A percentile compares a stretch with the other conserved stretches of the same genome.
These are phyloP conservation scores for Porphyrellus sp. DNA, from an alignment of 1,284 basidiomycete species.

Conservation along the genomic window DNA sequence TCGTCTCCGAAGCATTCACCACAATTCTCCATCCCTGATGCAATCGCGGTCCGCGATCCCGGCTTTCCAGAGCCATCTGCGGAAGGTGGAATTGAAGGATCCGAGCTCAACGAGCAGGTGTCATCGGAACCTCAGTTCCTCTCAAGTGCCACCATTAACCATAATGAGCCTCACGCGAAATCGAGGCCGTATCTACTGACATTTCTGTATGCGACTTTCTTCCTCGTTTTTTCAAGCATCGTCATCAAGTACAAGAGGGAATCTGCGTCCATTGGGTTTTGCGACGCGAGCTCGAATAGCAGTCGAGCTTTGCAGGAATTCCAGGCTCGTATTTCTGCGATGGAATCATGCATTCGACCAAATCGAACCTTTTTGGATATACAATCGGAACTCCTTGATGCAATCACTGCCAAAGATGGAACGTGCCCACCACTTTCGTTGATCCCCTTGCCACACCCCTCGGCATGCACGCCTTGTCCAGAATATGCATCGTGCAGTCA, in stretches of 20 bases:
- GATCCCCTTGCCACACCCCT: conserved; percentile 58
- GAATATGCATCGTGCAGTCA: conserved; percentile 74
- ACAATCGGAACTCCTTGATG: conserved; percentile 28
- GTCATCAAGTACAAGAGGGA: conserved; percentile 58
- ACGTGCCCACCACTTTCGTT: conserved; percentile 54
- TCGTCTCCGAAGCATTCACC: conserved; percentile 9
- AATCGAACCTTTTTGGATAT: conserved; percentile 46
- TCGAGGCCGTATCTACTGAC: conserved; percentile 34
- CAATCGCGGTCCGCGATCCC: conserved; percentile 14
- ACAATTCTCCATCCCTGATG: conserved; percentile 7
- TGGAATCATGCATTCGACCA: conserved; percentile 59
- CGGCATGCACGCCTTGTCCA: conserved; percentile 83
- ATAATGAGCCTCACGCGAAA: conserved; percentile 12
- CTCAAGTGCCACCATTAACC: conserved; percentile 33
- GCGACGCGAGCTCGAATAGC: conserved; percentile 63
- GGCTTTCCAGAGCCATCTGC: conserved; percentile 20
- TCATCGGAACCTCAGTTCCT: conserved; percentile 39
- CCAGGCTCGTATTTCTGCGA: conserved; percentile 43
- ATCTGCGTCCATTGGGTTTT: conserved; percentile 78
- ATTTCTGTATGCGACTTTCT: conserved; percentile 39
- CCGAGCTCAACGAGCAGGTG: conserved; percentile 17
- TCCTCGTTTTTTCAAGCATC: conserved; percentile 41
- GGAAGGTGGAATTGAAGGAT: conserved; percentile 13
- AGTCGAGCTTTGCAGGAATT: conserved; percentile 59
- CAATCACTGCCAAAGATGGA: conserved; percentile 35